Evolutionary conservation across 2,329 filamentous ascomycete genomes (phyloP).

Genomic region (Fusarium piperis): DNA sequence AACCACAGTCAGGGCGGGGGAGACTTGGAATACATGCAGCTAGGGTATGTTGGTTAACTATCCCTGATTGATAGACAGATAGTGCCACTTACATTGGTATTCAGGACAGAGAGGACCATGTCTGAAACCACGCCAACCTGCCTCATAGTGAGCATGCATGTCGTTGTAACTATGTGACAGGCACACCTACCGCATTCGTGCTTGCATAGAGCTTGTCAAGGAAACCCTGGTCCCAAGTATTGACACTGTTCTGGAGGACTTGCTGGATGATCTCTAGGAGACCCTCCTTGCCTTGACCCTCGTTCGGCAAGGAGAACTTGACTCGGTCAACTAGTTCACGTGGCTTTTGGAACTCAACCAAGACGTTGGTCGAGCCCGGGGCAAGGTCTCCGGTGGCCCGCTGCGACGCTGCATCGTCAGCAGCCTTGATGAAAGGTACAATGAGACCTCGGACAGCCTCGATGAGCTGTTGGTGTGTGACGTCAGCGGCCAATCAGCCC

Average conservation of each 20-base stretch:
- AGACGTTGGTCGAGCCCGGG: slow-evolving; percentile 59
- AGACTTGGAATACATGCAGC: slow-evolving; percentile 89
- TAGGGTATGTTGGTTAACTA: slow-evolving; percentile 16
- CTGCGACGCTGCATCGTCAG: slow-evolving; percentile 68
- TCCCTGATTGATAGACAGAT: not conserved
- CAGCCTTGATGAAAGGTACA: slow-evolving; percentile 75
- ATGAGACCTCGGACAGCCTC: slow-evolving; percentile 73
- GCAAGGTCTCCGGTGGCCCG: slow-evolving; percentile 62
- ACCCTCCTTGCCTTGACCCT: slow-evolving; percentile 75
- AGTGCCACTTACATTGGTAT: slow-evolving; percentile 78
- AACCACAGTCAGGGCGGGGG: slow-evolving; percentile 85
- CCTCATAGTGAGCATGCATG: slow-evolving; percentile 8
- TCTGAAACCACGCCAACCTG: slow-evolving; percentile 88
- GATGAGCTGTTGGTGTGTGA: slow-evolving; percentile 64
- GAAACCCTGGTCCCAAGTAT: slow-evolving; percentile 99
- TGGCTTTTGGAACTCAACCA: slow-evolving; percentile 71
- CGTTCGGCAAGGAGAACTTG: slow-evolving; percentile 66
- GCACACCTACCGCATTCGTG: slow-evolving; percentile 75
- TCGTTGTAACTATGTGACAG: not conserved
- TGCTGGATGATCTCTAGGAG: slow-evolving; percentile 75
- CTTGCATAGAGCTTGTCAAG: slow-evolving; percentile 94
- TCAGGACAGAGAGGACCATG: slow-evolving; percentile 83
- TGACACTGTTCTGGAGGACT: slow-evolving; percentile 87
- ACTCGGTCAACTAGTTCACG: slow-evolving; percentile 65
- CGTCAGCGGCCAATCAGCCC: slow-evolving; percentile 35